phyloP scores from a whole-genome alignment of 2,329 filamentous ascomycete species.

The Aschersonia sp. region DNA sequence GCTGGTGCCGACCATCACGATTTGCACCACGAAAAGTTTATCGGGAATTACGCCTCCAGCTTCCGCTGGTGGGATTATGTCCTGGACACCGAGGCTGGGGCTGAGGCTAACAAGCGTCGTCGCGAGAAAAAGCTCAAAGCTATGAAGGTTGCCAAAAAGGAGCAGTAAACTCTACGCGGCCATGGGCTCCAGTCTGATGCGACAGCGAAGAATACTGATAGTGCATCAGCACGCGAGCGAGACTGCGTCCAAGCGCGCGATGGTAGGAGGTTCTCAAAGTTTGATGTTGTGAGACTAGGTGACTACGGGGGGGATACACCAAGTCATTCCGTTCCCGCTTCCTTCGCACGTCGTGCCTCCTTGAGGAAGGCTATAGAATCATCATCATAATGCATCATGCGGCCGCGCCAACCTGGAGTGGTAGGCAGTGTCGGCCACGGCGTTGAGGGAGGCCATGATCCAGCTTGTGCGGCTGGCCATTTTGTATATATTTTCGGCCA shows the following conservation, averaged over 20 bases:
- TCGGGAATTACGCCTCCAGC: slow-evolving; percentile 94
- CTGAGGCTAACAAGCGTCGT: slow-evolving; percentile 72
- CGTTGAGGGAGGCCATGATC: slow-evolving; percentile 11
- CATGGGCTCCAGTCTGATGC: too few relatives aligned
- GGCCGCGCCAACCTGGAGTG: slow-evolving; percentile 7
- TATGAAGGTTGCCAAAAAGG: slow-evolving; percentile 47
- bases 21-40: slow-evolving; percentile 93
- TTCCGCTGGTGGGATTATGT: slow-evolving; percentile 98
- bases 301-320: too few relatives aligned
- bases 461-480: slow-evolving; percentile 11
- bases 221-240: too few relatives aligned
- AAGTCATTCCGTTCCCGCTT: too few relatives aligned
- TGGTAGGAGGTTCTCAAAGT: neutral
- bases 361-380: slow-evolving; percentile 3
- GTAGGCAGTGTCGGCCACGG: slow-evolving; percentile 13
- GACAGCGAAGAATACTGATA: too few relatives aligned
- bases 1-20: slow-evolving; percentile 95
- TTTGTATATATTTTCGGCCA: slow-evolving; percentile 20
- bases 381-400: slow-evolving; percentile 3
- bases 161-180: neutral
- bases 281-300: too few relatives aligned
- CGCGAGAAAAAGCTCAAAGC: slow-evolving; percentile 60
- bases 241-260: neutral
- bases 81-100: slow-evolving; percentile 84
- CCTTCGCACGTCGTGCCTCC: too few relatives aligned